Evolutionary conservation across 164 flowering plant species (phyloP), one percentile per base, ranked within the genome.

Genomic region (Taxillus chinensis): DNA sequence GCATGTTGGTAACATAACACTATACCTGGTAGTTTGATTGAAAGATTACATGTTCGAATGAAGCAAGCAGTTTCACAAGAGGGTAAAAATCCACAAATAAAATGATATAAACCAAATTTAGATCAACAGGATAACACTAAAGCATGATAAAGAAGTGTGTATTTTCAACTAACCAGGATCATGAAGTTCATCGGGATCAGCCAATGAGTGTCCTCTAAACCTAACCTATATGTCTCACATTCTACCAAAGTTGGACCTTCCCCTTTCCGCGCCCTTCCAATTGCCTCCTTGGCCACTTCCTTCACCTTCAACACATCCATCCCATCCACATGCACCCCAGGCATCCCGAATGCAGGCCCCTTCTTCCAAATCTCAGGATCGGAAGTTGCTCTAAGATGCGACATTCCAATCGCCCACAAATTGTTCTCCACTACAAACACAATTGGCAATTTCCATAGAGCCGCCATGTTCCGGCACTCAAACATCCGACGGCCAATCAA

Each of bases 371-470:
- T 92, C 73, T 82, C 80, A 10, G 98, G 96, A 78, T 87, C 96
- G 6, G 96, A 90, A 45, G 98, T 92, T 0, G 98, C 85, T 66
- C 98, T 82, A 73, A 88, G 65, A 68, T 92, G 97, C 2, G 96
- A 87, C 98, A 90, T 92, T 64, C 98, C 98, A 79, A 92, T 92
- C 4, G 98, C 98, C 98, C 98, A 92, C 83, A 92, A 76, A 71
- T 92, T 92, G 52, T 92, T 92, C 81, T 92, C 98, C 68, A 90
- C 98, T 45, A 92, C 96, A 82, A 92, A 92, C 13, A 92, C 70
- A 61, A 90, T 90, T 0, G 98, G 98, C 77, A 92, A 60, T 71
- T 90, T 92, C 96, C 96, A 92, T 75, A 92, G 63, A 0, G 91
- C 86, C 5, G 98, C 98, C 98, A 92, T 92, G 81, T 92, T 92